These are phyloP conservation scores for Globomyces pollinis-pini DNA, from an alignment of 192 early-diverging fungal genomes.

Conservation along the genomic window DNA sequence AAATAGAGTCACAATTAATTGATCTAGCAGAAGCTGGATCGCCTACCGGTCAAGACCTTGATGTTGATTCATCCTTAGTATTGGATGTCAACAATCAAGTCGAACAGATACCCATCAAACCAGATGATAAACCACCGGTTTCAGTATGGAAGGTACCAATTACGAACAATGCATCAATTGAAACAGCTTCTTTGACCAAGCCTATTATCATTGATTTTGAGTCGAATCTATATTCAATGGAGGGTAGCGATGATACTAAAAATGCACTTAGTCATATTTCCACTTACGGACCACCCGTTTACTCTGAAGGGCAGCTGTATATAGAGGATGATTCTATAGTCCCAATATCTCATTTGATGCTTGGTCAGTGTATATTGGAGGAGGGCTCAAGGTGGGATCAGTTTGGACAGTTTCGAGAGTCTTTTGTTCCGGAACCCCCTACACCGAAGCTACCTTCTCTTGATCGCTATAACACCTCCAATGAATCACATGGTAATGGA, in stretches of 20 bases:
- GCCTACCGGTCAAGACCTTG: too few species aligned
- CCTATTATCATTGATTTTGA: constrained; percentile 18
- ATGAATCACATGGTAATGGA: too few species aligned
- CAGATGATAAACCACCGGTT: constrained; percentile 21
- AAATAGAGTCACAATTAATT: too few species aligned
- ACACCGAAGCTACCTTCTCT: too few species aligned
- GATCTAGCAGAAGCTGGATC: too few species aligned
- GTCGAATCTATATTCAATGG: constrained; percentile 13
- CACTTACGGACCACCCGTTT: constrained; percentile 41
- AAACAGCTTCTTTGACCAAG: neutral
- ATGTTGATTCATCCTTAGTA: too few species aligned
- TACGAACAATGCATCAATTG: neutral
- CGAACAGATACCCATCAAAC: constrained; percentile 1
- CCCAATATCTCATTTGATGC: constrained; percentile 36
- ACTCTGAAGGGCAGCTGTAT: constrained; percentile 45
- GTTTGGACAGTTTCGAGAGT: too few species aligned
- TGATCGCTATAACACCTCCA: too few species aligned
- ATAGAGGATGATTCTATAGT: constrained; percentile 47
- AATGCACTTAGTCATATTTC: constrained; percentile 20
- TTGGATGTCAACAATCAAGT: too few species aligned
- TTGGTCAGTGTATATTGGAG: constrained; percentile 12
- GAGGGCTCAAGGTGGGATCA: constrained; percentile 27
- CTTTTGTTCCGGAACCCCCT: too few species aligned
- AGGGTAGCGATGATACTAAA: constrained; percentile 13
- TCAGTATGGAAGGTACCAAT: constrained; percentile 12